Evolutionary conservation across 768 basidiomycete species (phyloP).

Genomic region (Leccinellum luteum): DNA sequence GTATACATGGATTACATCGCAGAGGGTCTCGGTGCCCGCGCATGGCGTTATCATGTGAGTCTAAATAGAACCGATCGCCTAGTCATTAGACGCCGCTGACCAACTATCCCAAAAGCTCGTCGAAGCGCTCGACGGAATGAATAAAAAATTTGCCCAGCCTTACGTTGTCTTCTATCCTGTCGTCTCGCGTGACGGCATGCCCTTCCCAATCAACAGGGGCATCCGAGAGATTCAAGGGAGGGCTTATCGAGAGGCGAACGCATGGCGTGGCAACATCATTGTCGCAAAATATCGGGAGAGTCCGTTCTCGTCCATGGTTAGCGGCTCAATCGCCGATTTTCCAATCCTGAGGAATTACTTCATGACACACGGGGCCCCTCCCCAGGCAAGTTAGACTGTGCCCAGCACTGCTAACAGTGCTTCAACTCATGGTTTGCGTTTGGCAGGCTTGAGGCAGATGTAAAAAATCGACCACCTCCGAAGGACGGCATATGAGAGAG

Average conservation of each 20-base stretch:
- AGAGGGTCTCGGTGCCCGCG: slow-evolving; percentile 62
- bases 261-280: slow-evolving; percentile 81
- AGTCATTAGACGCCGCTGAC: slow-evolving; percentile 16
- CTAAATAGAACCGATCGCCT: slow-evolving; percentile 9
- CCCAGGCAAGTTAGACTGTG: slow-evolving; percentile 34
- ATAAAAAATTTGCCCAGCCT: slow-evolving; percentile 70
- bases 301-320: slow-evolving; percentile 52
- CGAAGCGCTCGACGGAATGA: slow-evolving; percentile 78
- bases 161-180: slow-evolving; percentile 81
- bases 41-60: slow-evolving; percentile 73
- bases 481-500: neutral
- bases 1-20: slow-evolving; percentile 85
- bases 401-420: slow-evolving; percentile 9
- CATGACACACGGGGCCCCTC: slow-evolving; percentile 58
- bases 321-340: slow-evolving; percentile 82
- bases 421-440: slow-evolving; percentile 22
- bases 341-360: slow-evolving; percentile 80
- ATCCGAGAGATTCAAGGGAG: slow-evolving; percentile 72
- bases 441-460: slow-evolving; percentile 27
- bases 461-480: slow-evolving; percentile 9
- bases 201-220: slow-evolving; percentile 76
- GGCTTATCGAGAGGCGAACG: slow-evolving; percentile 55
- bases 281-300: slow-evolving; percentile 63
- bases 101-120: slow-evolving; percentile 47
- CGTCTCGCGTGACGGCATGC: slow-evolving; percentile 75